Base-by-base conservation (phyloP, 2,329 filamentous ascomycete species). In the Colletotrichum sp. region DNA sequence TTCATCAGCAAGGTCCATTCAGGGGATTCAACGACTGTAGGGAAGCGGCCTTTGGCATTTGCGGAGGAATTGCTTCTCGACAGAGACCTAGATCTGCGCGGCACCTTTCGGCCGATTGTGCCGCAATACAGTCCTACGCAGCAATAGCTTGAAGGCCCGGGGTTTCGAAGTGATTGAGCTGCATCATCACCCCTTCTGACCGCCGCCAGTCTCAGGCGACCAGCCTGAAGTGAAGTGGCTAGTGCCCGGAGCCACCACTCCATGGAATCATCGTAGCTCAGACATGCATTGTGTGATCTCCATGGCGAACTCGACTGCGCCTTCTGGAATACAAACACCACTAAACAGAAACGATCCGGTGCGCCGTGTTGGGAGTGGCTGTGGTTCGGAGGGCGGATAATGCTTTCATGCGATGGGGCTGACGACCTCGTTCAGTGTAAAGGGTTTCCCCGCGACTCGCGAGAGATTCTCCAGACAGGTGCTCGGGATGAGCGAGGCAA, bases 131-230 rank as follows among this genome's bases (percentile, higher is more conserved):
- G 30, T 62, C 18, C 36, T 62, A 28, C 24, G 55, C 55, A 15
- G 55, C 24, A 32, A 62, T 28, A 18, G 66, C n/a, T n/a, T 34
- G 43, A n/a, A 28, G 36, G 56, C 61, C 32, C 30, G 32, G 26
- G 62, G 55, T 56, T 75, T 72, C 62, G 43, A 64, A 67, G 73
- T 68, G 64, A 68, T 68, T 67, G 64, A 32, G 56, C 32, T 73
- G 64, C 38, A 28, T 55, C 28, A 32, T 58, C 34, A 55, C 24
- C 61, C 52, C 61, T 24, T 24, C 24, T 8, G 32, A 52, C n/a
- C n/a, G 12, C 43, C 24, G 32, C n/a, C 12, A 58, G 67, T 70
- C 67, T 55, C 26, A 66, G 60, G 28, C 24, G 28, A 38, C 26
- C 24, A 55, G 43, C 43, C 68, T 52, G 60, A 38, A 16, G 30